Percentiles rank a stretch among this genome's conserved stretches.
These are phyloP conservation scores for Limtongia smithiae DNA, from an alignment of 805 yeast species.

Conservation along the genomic window DNA sequence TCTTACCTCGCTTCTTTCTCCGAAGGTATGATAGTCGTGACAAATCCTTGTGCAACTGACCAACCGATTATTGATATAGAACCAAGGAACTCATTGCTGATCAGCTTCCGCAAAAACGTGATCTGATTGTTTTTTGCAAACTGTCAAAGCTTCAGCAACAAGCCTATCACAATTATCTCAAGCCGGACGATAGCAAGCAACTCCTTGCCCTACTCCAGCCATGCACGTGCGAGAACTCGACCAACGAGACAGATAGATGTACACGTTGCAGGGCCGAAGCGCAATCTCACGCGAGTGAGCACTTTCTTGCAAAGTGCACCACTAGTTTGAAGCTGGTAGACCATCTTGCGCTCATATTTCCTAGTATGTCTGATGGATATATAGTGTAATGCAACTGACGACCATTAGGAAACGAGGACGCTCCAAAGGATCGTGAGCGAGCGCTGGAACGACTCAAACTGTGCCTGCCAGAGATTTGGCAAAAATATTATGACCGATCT, in stretches of 20 bases:
- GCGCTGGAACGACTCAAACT: conserved; percentile 7
- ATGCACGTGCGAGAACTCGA: conserved; percentile 3
- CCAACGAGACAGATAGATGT: not conserved
- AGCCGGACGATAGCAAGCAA: conserved; percentile 2
- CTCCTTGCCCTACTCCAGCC: not conserved
- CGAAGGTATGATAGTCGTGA: conserved; percentile 10
- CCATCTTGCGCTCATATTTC: conserved; percentile 23
- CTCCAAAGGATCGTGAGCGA: not conserved
- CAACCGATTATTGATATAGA: not conserved
- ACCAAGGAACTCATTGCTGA: conserved; percentile 26
- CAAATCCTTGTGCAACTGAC: not conserved
- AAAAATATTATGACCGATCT: not conserved
- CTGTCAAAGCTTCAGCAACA: conserved; percentile 13
- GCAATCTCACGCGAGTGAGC: not conserved
- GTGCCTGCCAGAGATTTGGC: conserved; percentile 17
- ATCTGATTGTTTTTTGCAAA: conserved; percentile 21
- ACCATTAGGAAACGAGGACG: conserved; percentile 12
- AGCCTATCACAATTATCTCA: conserved; percentile 19
- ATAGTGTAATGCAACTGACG: not conserved
- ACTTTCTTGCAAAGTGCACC: conserved; percentile 13
- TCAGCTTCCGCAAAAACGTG: conserved; percentile 24
- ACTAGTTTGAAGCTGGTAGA: conserved; percentile 14
- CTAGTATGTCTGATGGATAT: conserved; percentile 4
- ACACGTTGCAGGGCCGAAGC: not conserved
- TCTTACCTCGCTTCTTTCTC: conserved; percentile 14